Percentiles rank a stretch among this genome's conserved stretches.
Conservation (phyloP, 306 rosid species). For the Coriaria nepalensis region DNA sequence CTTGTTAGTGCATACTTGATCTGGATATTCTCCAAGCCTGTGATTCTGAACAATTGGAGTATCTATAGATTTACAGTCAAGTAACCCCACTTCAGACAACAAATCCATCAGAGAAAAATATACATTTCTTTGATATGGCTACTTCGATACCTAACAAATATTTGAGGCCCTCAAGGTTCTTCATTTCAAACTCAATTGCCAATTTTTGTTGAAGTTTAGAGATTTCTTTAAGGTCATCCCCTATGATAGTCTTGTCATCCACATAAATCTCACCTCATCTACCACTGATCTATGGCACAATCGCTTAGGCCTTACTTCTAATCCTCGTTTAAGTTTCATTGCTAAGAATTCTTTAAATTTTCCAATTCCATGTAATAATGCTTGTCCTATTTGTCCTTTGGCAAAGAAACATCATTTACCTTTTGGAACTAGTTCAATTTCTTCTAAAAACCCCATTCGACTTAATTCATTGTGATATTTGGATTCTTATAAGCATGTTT, state of each 20-base stretch:
- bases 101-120: no score
- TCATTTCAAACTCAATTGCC: not conserved
- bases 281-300: not conserved
- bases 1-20: no score
- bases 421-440: not conserved
- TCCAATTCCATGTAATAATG: not conserved
- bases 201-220: not conserved
- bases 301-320: not conserved
- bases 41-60: no score
- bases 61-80: no score
- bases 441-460: not conserved
- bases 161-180: not conserved
- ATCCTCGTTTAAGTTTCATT: not conserved
- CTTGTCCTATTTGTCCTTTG: not conserved
- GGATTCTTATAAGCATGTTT: not conserved
- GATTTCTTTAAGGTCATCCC: not conserved
- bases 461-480: constrained; percentile 7
- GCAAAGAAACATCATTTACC: not conserved
- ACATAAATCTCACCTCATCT: not conserved
- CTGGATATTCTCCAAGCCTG: no score
- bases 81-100: no score
- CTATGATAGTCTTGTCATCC: not conserved
- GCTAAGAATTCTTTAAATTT: not conserved
- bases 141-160: not conserved
- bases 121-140: no score